Evolutionary conservation across 192 early-diverging fungal genomes (phyloP), one percentile per base, ranked within the genome.

Genomic region (Diversispora epigaea): DNA sequence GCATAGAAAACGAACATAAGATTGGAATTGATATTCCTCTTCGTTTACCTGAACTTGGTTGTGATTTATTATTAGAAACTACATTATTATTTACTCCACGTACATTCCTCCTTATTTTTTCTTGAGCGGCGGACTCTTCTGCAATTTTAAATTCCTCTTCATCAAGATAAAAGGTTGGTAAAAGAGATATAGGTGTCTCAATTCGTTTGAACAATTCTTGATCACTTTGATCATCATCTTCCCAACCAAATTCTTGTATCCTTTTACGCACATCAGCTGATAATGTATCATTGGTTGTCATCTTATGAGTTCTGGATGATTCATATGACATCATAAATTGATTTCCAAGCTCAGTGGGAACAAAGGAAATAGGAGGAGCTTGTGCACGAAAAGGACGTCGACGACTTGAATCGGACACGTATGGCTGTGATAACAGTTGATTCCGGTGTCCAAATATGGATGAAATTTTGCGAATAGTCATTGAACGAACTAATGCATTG

Each of bases 161-260:
- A 47, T 85, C 86, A 46, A 85, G 64, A 60, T 81, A 87, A 22
- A 85, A 80, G 4, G 84, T 80, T 41, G 86, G 85, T 25, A 85
- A 79, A 0, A 87, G 58, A 11, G 80, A 75, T 14, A 88, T 54
- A 0, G 87, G 87, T 6, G 86, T 86, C 61, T 82, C 52, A 4
- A 72, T 76, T 25, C 85, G 80, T 50, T 81, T 76, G 17, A 81
- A 68, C 22, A 75, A 58, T 57, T 88, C 85, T 32, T 73, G 72
- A 49, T 87, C 87, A 21, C 77, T 67, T 44, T 84, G 72, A 50
- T 83, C 85, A 19, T 80, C 79, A 6, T 85, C 84, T 10, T 85
- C 85, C 85, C 85, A 88, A 2, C 85, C 80, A 0, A 87, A 68
- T 32, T 83, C 84, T 46, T 86, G 80, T 55, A 88, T 84, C 12